phyloP scores from a whole-genome alignment of 805 yeast species.

The Starmerella vaccinii region DNA sequence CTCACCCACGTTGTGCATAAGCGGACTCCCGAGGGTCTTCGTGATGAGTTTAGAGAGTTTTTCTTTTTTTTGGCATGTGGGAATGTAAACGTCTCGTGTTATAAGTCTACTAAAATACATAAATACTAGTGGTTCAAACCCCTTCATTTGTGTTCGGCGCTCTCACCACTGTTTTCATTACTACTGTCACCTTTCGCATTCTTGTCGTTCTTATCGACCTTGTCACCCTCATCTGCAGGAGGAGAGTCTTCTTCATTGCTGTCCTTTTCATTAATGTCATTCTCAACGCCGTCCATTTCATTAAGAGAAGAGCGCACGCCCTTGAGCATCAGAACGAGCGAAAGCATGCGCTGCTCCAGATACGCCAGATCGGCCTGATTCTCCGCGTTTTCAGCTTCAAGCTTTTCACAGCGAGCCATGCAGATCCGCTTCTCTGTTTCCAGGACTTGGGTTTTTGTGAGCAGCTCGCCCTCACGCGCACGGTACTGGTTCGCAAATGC shows the following conservation, averaged over 20 bases:
- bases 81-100: background rate
- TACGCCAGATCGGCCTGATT: conserved; percentile 9
- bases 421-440: conserved; percentile 14
- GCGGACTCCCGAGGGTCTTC: too few species aligned
- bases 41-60: too few species aligned
- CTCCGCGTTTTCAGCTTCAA: conserved; percentile 8
- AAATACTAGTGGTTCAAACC: too few species aligned
- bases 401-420: conserved; percentile 17
- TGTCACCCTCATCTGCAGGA: background rate
- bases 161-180: background rate
- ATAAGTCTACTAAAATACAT: background rate
- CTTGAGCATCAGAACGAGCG: conserved; percentile 19
- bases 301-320: conserved; percentile 15
- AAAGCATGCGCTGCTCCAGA: conserved; percentile 18
- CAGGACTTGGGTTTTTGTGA: conserved; percentile 7
- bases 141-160: too few species aligned
- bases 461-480: conserved; percentile 17
- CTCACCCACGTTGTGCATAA: too few species aligned
- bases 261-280: background rate
- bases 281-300: conserved; percentile 1
- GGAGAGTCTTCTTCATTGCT: background rate
- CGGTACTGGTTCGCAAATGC: conserved; percentile 17
- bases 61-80: too few species aligned
- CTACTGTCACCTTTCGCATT: too few species aligned
- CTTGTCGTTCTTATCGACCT: background rate